Conservation (phyloP, 768 basidiomycete genomes). For the Psilocybe subaeruginosa region DNA sequence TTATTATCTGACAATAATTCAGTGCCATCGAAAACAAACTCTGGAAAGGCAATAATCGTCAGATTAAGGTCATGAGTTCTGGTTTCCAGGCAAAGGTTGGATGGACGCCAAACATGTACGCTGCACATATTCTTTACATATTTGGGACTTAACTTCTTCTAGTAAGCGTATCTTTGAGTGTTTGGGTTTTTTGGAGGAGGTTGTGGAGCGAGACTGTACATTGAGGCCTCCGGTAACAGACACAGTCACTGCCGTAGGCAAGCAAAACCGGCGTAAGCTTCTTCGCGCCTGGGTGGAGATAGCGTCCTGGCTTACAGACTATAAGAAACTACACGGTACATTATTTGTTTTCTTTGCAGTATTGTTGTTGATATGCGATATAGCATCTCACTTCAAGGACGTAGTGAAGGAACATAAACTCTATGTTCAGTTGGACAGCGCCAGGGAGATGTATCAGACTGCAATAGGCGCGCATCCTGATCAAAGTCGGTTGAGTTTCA, state of each 20-base stretch:
- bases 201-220: conserved; percentile 40
- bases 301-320: conserved; percentile 67
- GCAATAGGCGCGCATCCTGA: conserved; percentile 78
- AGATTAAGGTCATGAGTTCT: conserved; percentile 53
- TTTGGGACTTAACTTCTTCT: conserved; percentile 5
- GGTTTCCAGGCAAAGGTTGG: conserved; percentile 69
- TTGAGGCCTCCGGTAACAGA: conserved; percentile 63
- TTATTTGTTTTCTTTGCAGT: not conserved
- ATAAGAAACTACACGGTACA: conserved; percentile 48
- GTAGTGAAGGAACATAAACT: conserved; percentile 34
- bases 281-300: conserved; percentile 84
- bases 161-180: conserved; percentile 50
- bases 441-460: conserved; percentile 71
- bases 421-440: conserved; percentile 46
- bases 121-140: not conserved
- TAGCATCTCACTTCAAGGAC: conserved; percentile 52
- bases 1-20: conserved; percentile 1
- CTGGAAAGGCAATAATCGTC: conserved; percentile 69
- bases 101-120: conserved; percentile 65
- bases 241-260: conserved; percentile 44
- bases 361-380: conserved; percentile 8
- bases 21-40: conserved; percentile 78
- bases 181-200: conserved; percentile 44
- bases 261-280: conserved; percentile 58
- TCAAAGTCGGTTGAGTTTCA: conserved; percentile 52